Evolutionary conservation across 495 filamentous ascomycete species (phyloP), one percentile per base, ranked within the genome.

Genomic region (Neurospora sp.): DNA sequence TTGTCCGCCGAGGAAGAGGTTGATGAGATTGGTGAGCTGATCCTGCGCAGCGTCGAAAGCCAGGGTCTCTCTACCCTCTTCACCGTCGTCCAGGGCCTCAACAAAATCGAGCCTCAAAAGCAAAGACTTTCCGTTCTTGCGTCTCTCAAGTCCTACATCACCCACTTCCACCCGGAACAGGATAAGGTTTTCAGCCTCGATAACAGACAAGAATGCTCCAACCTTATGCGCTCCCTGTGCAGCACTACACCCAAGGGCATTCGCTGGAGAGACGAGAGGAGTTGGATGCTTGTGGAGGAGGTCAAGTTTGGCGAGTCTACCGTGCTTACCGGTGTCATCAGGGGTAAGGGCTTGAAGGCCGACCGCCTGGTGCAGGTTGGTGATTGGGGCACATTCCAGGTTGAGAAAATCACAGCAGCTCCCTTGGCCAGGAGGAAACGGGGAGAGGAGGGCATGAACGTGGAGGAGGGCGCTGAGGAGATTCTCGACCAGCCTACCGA

Each of bases 331-430:
- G 96, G 96, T 74, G 88, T 96, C 7, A 88, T 98, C 41, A 88
- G 96, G 76, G 96, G 96, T 22, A 92, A 89, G 79, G 91, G 92
- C 20, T 79, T 99, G 71, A 98, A 97, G 76, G 90, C 93, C 4
- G 93, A 99, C 80, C 87, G 96, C 70, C 85, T 98, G 39, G 89
- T 97, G 2, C 94, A 98, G 73, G 86, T 99, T 40, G 94, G 93
- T 22, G 94, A 97, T 72, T 97, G 93, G 91, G 96, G 96, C 31
- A 92, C 94, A 75, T 98, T 95, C 79, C 95, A 98, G 84, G 90
- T 99, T 71, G 92, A 92, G 59, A 94, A 92, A 76, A 94, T 97
- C 76, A 90, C 87, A 41, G 89, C 90, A 18, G 91, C 92, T 27
- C 88, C 91, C 1, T 81, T 91, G 42, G 78, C 85, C 0, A 80